Percentiles rank a stretch among this genome's conserved stretches.
Evolutionary conservation across 2,329 filamentous ascomycete species (phyloP).

Genomic region (Trichoderma oligosporum): DNA sequence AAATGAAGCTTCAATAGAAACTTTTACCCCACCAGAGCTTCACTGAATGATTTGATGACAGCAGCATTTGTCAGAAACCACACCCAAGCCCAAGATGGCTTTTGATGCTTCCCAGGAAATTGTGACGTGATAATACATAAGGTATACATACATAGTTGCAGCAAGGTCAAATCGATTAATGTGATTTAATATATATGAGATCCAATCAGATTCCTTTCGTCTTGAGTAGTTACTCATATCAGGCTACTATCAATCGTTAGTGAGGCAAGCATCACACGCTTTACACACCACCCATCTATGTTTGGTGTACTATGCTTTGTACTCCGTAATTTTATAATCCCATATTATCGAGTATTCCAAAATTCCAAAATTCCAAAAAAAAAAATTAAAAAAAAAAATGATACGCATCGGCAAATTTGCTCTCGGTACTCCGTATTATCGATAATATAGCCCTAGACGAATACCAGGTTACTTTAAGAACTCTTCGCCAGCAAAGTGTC

Average conservation of each 20-base stretch:
- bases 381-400: background rate
- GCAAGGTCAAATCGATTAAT: no score
- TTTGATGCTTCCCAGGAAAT: background rate
- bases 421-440: no score
- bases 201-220: background rate
- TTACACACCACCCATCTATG: background rate
- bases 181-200: background rate
- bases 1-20: background rate
- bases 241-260: no score
- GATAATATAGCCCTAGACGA: background rate
- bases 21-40: background rate
- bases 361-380: background rate
- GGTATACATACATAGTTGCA: no score
- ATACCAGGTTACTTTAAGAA: constrained; percentile 48
- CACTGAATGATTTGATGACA: background rate
- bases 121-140: background rate
- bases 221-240: background rate
- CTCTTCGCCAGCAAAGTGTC: constrained; percentile 74
- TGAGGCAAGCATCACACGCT: no score
- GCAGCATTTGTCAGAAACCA: background rate
- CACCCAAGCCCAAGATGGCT: background rate
- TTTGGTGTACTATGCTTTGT: background rate
- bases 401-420: background rate
- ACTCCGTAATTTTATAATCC: background rate
- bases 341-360: background rate